These are phyloP conservation scores for Secale cereale DNA, from an alignment of 176 grass and related monocot genomes.

Conservation along the genomic window DNA sequence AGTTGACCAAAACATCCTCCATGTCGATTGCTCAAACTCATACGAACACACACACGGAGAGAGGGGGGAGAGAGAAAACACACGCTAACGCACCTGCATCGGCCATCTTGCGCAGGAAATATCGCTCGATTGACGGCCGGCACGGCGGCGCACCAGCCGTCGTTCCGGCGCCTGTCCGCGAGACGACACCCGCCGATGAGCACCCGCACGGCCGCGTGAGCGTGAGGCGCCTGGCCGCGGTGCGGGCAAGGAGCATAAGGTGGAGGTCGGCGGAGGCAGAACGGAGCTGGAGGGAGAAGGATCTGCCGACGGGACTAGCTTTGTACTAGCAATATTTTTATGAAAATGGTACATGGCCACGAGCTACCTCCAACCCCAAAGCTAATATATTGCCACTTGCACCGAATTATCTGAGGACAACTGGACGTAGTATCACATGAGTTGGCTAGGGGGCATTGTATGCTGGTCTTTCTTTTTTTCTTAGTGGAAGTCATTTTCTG, in stretches of 20 bases:
- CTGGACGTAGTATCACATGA: background rate
- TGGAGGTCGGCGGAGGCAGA: background rate
- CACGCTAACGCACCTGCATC: background rate
- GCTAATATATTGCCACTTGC: background rate
- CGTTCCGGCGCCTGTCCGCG: background rate
- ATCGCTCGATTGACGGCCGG: background rate
- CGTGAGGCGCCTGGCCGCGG: background rate
- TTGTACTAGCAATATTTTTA: background rate
- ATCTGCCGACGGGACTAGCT: background rate
- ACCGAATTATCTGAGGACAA: background rate
- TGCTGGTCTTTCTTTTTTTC: background rate
- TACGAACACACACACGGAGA: background rate
- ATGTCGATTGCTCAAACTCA: background rate
- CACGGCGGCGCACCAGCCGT: background rate
- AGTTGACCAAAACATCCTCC: background rate
- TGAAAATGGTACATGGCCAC: background rate
- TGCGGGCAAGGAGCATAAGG: background rate
- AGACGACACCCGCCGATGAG: background rate
- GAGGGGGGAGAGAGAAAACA: background rate
- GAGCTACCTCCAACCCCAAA: background rate
- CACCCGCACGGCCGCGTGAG: background rate
- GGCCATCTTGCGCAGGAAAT: background rate
- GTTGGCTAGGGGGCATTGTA: background rate
- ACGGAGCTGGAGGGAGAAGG: background rate
- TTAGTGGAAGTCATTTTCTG: background rate